phyloP scores from a whole-genome alignment of 2,329 filamentous ascomycete species.

The Aspergillus sergii region DNA sequence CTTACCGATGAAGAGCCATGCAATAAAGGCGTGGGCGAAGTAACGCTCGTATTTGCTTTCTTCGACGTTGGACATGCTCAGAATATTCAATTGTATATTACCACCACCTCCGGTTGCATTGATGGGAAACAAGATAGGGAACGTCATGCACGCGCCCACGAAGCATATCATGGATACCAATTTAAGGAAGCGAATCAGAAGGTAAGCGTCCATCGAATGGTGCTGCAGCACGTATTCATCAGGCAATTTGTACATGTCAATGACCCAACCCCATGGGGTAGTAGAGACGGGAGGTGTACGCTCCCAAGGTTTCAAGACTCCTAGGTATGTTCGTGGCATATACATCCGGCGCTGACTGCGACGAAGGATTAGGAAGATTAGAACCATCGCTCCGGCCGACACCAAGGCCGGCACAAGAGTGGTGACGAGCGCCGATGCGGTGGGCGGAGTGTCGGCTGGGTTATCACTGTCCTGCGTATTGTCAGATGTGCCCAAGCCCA shows the following conservation, averaged over 20 bases:
- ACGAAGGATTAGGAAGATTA: constrained; percentile 56
- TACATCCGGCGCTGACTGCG: constrained; percentile 54
- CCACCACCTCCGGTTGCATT: constrained; percentile 78
- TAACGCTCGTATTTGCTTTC: constrained; percentile 62
- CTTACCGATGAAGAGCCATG: constrained; percentile 75
- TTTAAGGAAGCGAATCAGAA: constrained; percentile 86
- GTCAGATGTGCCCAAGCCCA: neutral
- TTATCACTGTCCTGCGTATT: constrained; percentile 13
- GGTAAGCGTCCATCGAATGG: constrained; percentile 88
- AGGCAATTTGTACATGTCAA: constrained; percentile 64
- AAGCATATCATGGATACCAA: constrained; percentile 77
- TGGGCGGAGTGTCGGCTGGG: constrained; percentile 31
- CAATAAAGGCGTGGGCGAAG: constrained; percentile 79
- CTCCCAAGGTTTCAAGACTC: constrained; percentile 54
- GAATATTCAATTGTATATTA: constrained; percentile 69
- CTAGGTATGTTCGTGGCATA: constrained; percentile 58
- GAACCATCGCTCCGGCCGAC: constrained; percentile 47
- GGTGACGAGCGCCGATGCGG: constrained; percentile 50
- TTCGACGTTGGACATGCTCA: constrained; percentile 77
- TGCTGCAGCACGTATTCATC: constrained; percentile 86
- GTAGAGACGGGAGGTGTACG: constrained; percentile 62
- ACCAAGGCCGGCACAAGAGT: constrained; percentile 52
- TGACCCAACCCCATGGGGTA: constrained; percentile 69
- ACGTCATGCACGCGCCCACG: constrained; percentile 80
- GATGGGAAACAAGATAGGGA: constrained; percentile 85